A percentile compares a stretch with the other conserved stretches of the same genome.
Evolutionary conservation across 1,284 basidiomycete genomes (phyloP).

Genomic region (Thecaphora thlaspeos): DNA sequence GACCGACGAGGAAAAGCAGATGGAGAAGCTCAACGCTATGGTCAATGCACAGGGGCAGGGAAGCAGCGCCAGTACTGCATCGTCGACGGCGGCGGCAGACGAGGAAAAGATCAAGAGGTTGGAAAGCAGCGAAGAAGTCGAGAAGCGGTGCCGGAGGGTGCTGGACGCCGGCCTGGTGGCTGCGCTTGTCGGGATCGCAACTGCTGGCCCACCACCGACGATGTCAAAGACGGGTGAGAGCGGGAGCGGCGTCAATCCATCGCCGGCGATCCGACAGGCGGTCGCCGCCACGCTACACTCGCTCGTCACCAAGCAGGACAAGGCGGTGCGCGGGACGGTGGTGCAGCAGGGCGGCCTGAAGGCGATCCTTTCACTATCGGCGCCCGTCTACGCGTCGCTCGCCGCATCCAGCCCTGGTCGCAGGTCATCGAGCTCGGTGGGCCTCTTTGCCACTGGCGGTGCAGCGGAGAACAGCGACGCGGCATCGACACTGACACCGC

Average conservation of each 20-base stretch:
- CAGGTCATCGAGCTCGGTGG: too few species aligned
- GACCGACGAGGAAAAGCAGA: slow-evolving; percentile 39
- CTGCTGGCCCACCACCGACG: slow-evolving; percentile 6
- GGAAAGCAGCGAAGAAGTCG: slow-evolving; percentile 7
- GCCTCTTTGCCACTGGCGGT: too few species aligned
- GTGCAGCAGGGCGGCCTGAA: slow-evolving; percentile 81
- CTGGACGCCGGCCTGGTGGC: slow-evolving; percentile 35
- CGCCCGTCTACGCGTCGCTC: too few species aligned
- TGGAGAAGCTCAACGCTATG: slow-evolving; percentile 24
- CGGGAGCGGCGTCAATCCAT: slow-evolving; percentile 19
- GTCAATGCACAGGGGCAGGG: slow-evolving; percentile 24
- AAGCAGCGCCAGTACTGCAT: background rate
- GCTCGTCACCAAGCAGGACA: slow-evolving; percentile 62
- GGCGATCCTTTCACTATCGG: slow-evolving; percentile 65
- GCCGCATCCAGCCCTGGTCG: too few species aligned
- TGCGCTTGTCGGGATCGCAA: slow-evolving; percentile 26
- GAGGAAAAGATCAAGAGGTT: slow-evolving; percentile 7
- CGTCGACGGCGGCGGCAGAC: slow-evolving; percentile 5
- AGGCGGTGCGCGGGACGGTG: slow-evolving; percentile 72
- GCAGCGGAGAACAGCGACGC: too few species aligned
- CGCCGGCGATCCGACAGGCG: slow-evolving; percentile 11
- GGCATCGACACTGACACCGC: too few species aligned
- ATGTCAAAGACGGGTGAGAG: background rate
- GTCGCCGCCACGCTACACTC: slow-evolving; percentile 19
- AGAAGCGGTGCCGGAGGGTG: slow-evolving; percentile 24